Percentiles rank a stretch among this genome's conserved stretches.
Conservation (phyloP, 495 filamentous ascomycete species). For the Cercophora newfieldiana region DNA sequence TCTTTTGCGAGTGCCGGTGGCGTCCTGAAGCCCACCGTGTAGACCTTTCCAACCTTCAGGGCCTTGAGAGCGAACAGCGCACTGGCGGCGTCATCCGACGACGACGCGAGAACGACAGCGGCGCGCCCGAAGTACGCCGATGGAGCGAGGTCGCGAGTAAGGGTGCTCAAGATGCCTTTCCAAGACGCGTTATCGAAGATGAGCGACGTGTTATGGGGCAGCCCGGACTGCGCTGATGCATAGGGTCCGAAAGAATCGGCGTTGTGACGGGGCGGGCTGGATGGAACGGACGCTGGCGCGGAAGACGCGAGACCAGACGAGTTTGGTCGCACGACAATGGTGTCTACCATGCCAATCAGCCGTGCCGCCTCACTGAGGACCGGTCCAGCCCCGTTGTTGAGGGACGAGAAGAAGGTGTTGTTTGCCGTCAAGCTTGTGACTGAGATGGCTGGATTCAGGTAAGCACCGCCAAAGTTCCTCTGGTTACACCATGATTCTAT, state of each 20-base stretch:
- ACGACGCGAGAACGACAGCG: slow-evolving; percentile 69
- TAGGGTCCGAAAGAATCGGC: slow-evolving; percentile 26
- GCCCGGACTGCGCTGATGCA: slow-evolving; percentile 25
- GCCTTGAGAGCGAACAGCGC: slow-evolving; percentile 74
- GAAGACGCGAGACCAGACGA: slow-evolving; percentile 37
- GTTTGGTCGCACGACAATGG: slow-evolving; percentile 61
- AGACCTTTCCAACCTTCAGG: slow-evolving; percentile 74
- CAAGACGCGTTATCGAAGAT: slow-evolving; percentile 78
- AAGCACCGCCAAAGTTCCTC: slow-evolving; percentile 74
- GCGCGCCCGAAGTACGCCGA: slow-evolving; percentile 74
- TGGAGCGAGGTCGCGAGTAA: slow-evolving; percentile 78
- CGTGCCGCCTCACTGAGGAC: slow-evolving; percentile 68
- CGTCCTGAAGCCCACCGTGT: slow-evolving; percentile 79
- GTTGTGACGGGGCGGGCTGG: slow-evolving; percentile 40
- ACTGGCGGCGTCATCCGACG: slow-evolving; percentile 68
- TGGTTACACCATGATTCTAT: slow-evolving; percentile 66
- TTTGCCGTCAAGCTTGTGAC: slow-evolving; percentile 39
- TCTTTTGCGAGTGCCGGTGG: slow-evolving; percentile 61
- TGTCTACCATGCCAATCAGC: slow-evolving; percentile 77
- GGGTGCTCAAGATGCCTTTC: slow-evolving; percentile 78
- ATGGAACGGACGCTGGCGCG: slow-evolving; percentile 38
- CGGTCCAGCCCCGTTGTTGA: slow-evolving; percentile 59
- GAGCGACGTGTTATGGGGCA: slow-evolving; percentile 49
- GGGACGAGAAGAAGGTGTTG: slow-evolving; percentile 43
- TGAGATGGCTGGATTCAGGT: slow-evolving; percentile 69